Evolutionary conservation across 371 early-diverging fungal species (phyloP), one percentile per base, ranked within the genome.

Genomic region (Mortierella sp.): DNA sequence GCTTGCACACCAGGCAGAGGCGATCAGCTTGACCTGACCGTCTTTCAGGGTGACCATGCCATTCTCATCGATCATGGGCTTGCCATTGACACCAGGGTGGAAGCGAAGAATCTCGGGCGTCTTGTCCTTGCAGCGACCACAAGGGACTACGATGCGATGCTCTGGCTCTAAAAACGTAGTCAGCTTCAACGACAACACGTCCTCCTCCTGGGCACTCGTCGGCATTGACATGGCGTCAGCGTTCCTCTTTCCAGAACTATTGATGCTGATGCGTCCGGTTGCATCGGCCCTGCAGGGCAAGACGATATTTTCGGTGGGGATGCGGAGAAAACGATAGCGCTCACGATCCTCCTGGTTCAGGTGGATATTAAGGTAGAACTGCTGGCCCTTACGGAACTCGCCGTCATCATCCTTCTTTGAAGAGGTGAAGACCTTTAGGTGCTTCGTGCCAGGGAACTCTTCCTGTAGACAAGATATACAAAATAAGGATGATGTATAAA

Each of bases 61-160:
- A 43, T 72, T 72, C 62, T 72, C 72, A 19, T 72, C 72, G 50
- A 72, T 72, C 72, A 72, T 72, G 24, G 72, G 72, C 53, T 72
- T 72, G 30, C 72, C 72, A 34, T 72, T 72, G 46, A 72, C 72
- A 48, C 72, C 72, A 2, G 72, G 72, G 39, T 72, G 72, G 62
- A 64, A 72, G 5, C 72, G 60, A 14, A 72, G 54, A 27, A 72
- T 72, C 54, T 72, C 72, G 23, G 72, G 61, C 6, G 72, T 72
- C 65, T 72, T 72, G 57, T 72, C 72, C 39, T 65, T 72, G 58
- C 72, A 72, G 41, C 72, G 65, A 48, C 72, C 72, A 55, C 72
- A 72, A 27, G 72, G 72, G 26, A 64, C 65, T 21, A 72, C 72
- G 11, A 54, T 42, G n/a, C 72, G 65, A 27, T 72, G 72, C 57